Conservation (phyloP, 2,329 filamentous ascomycete genomes). For the Myriosclerotinia duriaeana region DNA sequence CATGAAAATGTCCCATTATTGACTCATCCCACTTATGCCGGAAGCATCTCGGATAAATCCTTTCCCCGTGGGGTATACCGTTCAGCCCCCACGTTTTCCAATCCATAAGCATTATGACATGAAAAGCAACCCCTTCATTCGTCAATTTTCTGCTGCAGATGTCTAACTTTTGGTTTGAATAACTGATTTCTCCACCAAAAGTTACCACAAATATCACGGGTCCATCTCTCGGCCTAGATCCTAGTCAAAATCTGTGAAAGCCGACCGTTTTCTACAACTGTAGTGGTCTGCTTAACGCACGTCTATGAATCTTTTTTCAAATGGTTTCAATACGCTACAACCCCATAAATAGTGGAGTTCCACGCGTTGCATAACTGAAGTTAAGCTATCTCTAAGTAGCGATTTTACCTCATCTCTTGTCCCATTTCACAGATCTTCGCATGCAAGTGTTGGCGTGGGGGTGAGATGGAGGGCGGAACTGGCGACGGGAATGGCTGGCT, state of each 20-base stretch:
- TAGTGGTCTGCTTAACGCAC: neutral
- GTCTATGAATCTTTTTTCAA: too few relatives aligned
- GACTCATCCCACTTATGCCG: neutral
- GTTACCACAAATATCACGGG: neutral
- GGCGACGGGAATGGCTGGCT: neutral
- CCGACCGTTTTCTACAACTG: neutral
- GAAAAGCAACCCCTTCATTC: neutral
- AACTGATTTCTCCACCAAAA: neutral
- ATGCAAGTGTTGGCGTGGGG: neutral
- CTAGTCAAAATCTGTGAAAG: neutral
- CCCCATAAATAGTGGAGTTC: neutral
- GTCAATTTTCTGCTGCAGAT: too few relatives aligned
- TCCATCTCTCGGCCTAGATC: neutral
- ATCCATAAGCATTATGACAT: neutral
- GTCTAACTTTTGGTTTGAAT: neutral
- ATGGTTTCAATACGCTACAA: too few relatives aligned
- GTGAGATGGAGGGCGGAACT: neutral
- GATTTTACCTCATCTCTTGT: neutral
- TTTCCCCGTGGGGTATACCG: conserved; percentile 2
- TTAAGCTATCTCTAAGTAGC: neutral
- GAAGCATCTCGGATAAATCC: neutral
- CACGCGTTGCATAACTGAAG: too few relatives aligned
- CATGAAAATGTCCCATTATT: too few relatives aligned
- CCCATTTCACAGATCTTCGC: neutral
- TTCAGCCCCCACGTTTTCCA: neutral